Evolutionary conservation across 257 asterid genomes (phyloP), one percentile per base, ranked within the genome.

Genomic region (Solanum acaule): DNA sequence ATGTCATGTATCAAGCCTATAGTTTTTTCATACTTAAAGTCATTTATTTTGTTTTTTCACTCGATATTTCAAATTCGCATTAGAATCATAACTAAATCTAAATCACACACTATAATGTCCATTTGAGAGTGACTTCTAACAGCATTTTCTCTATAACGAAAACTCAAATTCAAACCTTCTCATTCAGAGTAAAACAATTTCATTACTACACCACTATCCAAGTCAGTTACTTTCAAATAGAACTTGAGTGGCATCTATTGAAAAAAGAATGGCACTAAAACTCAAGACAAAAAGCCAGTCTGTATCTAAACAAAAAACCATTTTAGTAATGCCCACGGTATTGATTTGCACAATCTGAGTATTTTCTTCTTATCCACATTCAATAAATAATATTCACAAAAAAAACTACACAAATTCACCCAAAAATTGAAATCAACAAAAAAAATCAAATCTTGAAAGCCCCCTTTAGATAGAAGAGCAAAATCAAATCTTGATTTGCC

Each of bases 41-140:
- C 59, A 13, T 4, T 49, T 49, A 4, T 46, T 14, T 46, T 49
- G 20, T 13, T 46, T 46, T 44, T 46, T 14, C 59, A 14, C 8
- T 49, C 1, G 0, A 0, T 14, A 2, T 49, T 49, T 2, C 0
- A 2, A 14, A 2, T 15, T 1, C 18, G 0, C 59, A 49, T 49
- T 49, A 49, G 0, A 15, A 14, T 15, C 0, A 0, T 0, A 6
- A 49, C 0, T 2, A 49, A 49, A 49, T 49, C 8, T 5, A 5
- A 4, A 14, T 14, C 1, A 16, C 8, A 15, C 8, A 5, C 22
- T 49, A 15, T 2, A 49, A 14, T 46, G 0, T 18, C 2, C 0
- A 56, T 56, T 56, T 0, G 8, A 14, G 1, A 49, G 4, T 56
- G 10, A 56, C 0, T 56, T 1, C n/a, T 18, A 52, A 18, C 0